Conservation (phyloP, 768 basidiomycete genomes). For the Hygrophoropsis aurantiaca region DNA sequence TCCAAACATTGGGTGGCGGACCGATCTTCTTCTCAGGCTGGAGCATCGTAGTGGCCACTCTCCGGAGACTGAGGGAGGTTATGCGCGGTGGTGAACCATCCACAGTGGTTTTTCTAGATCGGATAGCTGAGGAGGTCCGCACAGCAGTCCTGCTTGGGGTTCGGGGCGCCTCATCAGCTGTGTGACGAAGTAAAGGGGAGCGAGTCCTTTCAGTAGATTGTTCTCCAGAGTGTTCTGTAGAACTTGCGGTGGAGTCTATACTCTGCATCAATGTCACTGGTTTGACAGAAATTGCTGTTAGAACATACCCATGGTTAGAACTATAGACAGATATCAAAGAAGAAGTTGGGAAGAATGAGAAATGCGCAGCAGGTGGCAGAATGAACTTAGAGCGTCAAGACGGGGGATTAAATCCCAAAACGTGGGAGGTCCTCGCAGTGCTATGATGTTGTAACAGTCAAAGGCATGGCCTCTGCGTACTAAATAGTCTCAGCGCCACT, state of each 20-base stretch:
- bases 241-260: not conserved
- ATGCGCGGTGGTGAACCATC: conserved; percentile 9
- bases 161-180: not conserved
- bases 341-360: not conserved
- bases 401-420: no score
- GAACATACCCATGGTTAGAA: not conserved
- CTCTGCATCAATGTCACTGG: not conserved
- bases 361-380: no score
- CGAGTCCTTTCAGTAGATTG: not conserved
- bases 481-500: no score
- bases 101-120: not conserved
- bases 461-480: no score
- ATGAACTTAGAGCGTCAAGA: no score
- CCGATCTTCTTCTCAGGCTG: conserved; percentile 38
- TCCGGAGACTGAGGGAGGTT: conserved; percentile 8
- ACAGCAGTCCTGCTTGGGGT: not conserved
- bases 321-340: not conserved
- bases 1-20: conserved; percentile 41
- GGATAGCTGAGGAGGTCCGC: not conserved
- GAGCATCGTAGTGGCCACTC: conserved; percentile 30
- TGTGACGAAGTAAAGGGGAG: not conserved
- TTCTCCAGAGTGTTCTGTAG: not conserved
- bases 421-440: no score
- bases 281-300: not conserved
- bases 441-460: no score